Base-by-base conservation (phyloP, 2,329 filamentous ascomycete genomes). In the Helminthosporium solani region DNA sequence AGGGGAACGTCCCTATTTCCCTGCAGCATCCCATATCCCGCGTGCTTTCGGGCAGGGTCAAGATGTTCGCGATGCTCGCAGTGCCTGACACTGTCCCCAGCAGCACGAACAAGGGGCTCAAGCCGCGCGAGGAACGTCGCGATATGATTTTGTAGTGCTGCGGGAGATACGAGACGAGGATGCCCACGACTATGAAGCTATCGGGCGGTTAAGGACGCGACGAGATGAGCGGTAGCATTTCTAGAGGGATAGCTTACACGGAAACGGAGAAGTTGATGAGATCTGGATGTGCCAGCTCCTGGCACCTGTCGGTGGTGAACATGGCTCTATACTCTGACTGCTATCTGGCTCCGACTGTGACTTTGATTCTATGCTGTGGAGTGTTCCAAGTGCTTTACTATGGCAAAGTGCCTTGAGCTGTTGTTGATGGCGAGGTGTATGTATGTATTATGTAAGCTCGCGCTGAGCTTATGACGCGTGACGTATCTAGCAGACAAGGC, bases 31-130 rank as follows among this genome's bases (percentile, higher is more conserved):
- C 81, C 50, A 96, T 85, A 67, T 96, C 91, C 46, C 83, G 79
- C 27, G 88, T 82, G 46, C 89, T 96, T 47, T 84, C 82, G n/a
- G 89, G 88, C 12, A 96, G 81, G 0, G 89, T 86, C 42, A 97
- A 76, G 64, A 99, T 96, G 66, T 97, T 97, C 53, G 88, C 89
- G 61, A 99, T 90, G 20, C 88, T 87, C 38, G 87, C 88, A 41
- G 88, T 95, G 59, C 88, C 88, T 7, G 90, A 95, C 1, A 92
- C 92, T 20, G 88, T 89, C 49, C 94, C 94, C n/a, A 99, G 83
- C 2, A 97, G 81, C 54, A 99, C 85, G 66, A 96, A 99, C 71
- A 92, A 94, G 7, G 94, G 92, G 23, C 91, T 96, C 52, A 99
- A 91, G 52, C 94, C 94, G 69, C 95, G 92, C 18, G 92, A 95